Base-by-base conservation (phyloP, 306 rosid genomes). In the Mucuna pruriens region DNA sequence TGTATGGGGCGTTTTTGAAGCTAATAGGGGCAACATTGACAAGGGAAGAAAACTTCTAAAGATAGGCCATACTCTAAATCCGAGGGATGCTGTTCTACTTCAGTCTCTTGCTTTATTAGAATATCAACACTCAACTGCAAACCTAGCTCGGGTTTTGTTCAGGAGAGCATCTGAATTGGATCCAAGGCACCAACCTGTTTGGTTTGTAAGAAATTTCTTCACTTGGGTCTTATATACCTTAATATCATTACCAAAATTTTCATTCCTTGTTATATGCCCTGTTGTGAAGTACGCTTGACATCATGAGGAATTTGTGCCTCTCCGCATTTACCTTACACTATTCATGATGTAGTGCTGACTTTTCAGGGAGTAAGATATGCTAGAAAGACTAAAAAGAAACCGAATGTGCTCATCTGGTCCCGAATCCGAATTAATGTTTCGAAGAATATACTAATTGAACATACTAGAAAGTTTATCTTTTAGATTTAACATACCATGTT, bases 1-100 rank as follows among this genome's bases (percentile, higher is more conserved):
- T 80, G 90, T 93, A 13, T 95, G 99, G 99, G 99, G 95, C n/a
- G 58, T 93, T 66, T 95, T 93, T 88, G 99, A 95, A 93, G 91
- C 97, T 29, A 93, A 87, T 16, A 4, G 82, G 38, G 99, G 97
- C 46, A 83, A 90, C 82, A 75, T 93, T 23, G 93, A 86, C 16
- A 89, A 84, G 87, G 99, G 94, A 85, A 90, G 82, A 80, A 95
- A 90, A 72, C 97, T 95, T 76, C 80, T 95, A 9, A 91, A 80
- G 93, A 95, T 95, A 65, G 99, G 97, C 16, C 99, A 93, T 74
- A 87, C 88, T 57, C 89, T 93, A 52, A 95, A 95, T 90, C 99
- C 97, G 5, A 93, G 95, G 84, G 99, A 95, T 85, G 90, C 93
- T 23, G 97, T 95, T 78, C 93, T 95, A 55, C 95, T 95, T 82